Evolutionary conservation across 805 yeast species (phyloP).

Genomic region (Nakazawaea populi): DNA sequence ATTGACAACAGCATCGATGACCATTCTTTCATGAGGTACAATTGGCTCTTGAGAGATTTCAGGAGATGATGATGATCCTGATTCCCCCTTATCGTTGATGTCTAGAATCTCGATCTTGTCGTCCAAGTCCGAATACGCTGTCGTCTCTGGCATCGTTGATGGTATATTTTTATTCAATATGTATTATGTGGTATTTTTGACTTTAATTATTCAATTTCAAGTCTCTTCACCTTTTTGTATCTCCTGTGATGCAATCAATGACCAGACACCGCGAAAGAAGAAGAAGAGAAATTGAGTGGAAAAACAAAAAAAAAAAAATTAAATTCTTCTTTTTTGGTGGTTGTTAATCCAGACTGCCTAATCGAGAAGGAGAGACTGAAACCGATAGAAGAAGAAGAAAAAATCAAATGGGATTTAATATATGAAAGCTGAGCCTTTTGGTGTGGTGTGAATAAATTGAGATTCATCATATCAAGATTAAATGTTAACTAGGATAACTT

Average conservation of each 20-base stretch:
- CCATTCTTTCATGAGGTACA: constrained; percentile 40
- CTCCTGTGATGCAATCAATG: too few relatives aligned
- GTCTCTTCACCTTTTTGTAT: too few relatives aligned
- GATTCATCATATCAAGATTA: too few relatives aligned
- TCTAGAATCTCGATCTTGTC: constrained; percentile 20
- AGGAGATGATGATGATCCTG: background rate
- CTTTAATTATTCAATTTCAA: too few relatives aligned
- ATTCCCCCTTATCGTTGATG: constrained; percentile 21
- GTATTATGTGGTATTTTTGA: too few relatives aligned
- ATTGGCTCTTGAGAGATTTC: constrained; percentile 13
- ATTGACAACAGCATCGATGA: constrained; percentile 53
- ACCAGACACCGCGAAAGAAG: background rate
- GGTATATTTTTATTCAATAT: too few relatives aligned
- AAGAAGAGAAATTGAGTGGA: background rate
- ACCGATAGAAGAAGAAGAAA: too few relatives aligned
- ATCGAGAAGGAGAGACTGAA: background rate
- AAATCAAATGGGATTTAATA: too few relatives aligned
- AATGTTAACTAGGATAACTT: too few relatives aligned
- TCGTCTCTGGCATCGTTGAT: background rate
- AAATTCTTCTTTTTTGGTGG: too few relatives aligned
- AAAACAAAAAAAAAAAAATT: background rate
- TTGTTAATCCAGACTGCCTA: background rate
- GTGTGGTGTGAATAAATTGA: too few relatives aligned
- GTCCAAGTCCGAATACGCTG: background rate
- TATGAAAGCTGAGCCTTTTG: too few relatives aligned